Evolutionary conservation across 305 asterid genomes (phyloP).

Genomic region (Fraxinus velutina): DNA sequence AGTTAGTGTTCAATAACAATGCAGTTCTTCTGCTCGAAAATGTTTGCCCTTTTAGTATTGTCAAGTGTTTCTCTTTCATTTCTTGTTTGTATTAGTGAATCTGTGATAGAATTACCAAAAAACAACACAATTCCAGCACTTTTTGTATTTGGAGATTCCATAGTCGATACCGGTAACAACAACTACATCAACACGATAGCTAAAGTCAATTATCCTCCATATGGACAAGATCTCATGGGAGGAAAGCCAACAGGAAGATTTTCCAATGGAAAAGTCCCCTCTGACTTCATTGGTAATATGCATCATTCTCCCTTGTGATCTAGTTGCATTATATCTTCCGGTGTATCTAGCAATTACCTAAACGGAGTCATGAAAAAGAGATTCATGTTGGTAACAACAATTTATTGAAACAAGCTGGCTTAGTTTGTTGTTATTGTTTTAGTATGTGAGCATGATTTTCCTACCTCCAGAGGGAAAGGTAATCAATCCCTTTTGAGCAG

Average conservation of each 20-base stretch:
- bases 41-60: not conserved
- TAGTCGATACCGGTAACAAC: slow-evolving; percentile 67
- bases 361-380: not conserved
- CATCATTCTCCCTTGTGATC: not conserved
- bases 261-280: slow-evolving; percentile 57
- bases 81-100: not conserved
- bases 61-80: not conserved
- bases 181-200: slow-evolving; percentile 37
- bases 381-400: not conserved
- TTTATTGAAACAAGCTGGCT: not conserved
- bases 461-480: not conserved
- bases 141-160: slow-evolving; percentile 59
- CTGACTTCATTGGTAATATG: slow-evolving; percentile 50
- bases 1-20: slow-evolving; percentile 11
- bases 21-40: slow-evolving; percentile 12
- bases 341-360: not conserved
- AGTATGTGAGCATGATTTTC: not conserved
- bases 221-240: slow-evolving; percentile 41
- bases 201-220: slow-evolving; percentile 52
- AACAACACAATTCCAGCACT: slow-evolving; percentile 46
- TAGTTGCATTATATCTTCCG: not conserved
- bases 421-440: too few relatives aligned
- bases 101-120: slow-evolving; percentile 21
- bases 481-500: not conserved
- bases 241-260: slow-evolving; percentile 63